phyloP scores from a whole-genome alignment of 805 yeast genomes.

The Cyberlindnera meyerae region DNA sequence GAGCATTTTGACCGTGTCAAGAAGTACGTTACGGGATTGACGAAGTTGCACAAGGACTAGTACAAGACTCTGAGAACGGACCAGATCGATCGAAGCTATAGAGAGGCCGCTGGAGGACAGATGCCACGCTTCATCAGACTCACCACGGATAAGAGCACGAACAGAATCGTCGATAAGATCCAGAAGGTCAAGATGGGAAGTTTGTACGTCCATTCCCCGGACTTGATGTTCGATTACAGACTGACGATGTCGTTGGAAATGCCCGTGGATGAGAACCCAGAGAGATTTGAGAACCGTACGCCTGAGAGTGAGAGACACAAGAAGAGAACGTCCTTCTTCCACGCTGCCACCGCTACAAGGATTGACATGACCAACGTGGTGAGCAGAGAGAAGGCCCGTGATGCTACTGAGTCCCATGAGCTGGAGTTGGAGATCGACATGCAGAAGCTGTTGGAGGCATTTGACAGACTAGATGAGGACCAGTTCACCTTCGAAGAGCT shows the following conservation, averaged over 20 bases:
- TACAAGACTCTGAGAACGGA: slow-evolving; percentile 59
- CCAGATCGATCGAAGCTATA: slow-evolving; percentile 57
- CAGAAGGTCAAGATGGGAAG: slow-evolving; percentile 73
- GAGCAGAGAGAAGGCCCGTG: slow-evolving; percentile 23
- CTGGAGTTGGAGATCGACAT: slow-evolving; percentile 50
- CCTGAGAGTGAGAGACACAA: slow-evolving; percentile 62
- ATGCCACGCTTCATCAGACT: slow-evolving; percentile 62
- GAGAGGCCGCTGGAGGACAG: slow-evolving; percentile 58
- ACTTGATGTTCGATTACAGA: slow-evolving; percentile 70
- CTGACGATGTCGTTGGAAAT: slow-evolving; percentile 72
- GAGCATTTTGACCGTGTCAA: slow-evolving; percentile 54
- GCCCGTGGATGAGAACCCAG: slow-evolving; percentile 59
- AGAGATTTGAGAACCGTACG: slow-evolving; percentile 45
- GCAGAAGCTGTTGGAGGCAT: slow-evolving; percentile 35
- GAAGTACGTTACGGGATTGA: slow-evolving; percentile 50
- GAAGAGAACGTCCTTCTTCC: slow-evolving; percentile 67
- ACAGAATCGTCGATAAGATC: slow-evolving; percentile 62
- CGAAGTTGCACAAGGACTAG: slow-evolving; percentile 45
- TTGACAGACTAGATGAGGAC: slow-evolving; percentile 38
- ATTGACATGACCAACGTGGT: slow-evolving; percentile 66
- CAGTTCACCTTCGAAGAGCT: slow-evolving; percentile 55
- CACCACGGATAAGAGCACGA: slow-evolving; percentile 63
- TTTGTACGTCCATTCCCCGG: slow-evolving; percentile 67
- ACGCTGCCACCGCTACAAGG: slow-evolving; percentile 66
- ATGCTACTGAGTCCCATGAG: slow-evolving; percentile 33